These are phyloP conservation scores for Pigoraptor vietnamica DNA, from an alignment of 78 protist species.

Conservation along the genomic window DNA sequence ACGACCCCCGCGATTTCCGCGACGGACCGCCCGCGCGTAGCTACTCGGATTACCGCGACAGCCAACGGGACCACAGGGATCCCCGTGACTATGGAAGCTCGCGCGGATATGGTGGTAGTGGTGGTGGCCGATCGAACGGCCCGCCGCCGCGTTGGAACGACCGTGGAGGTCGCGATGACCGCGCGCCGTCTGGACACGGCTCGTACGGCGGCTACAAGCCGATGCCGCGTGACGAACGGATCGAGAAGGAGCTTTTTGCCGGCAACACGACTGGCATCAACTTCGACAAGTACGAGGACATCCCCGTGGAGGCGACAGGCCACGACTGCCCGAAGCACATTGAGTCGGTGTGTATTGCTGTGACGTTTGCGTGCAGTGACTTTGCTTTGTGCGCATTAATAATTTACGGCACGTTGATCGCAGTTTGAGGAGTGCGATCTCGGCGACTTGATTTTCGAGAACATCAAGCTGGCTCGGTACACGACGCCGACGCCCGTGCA, in stretches of 20 bases:
- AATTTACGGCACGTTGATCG: not conserved
- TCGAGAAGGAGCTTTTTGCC: constrained; percentile 33
- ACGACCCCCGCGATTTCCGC: not conserved
- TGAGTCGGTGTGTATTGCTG: not conserved
- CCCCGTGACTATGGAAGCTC: no score
- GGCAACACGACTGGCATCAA: constrained; percentile 52
- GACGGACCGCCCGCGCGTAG: not conserved
- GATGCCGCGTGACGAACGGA: constrained; percentile 13
- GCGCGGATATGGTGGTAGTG: not conserved
- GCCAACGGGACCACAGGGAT: not conserved
- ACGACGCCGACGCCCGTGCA: constrained; percentile 97
- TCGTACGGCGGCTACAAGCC: not conserved
- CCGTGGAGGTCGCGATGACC: not conserved
- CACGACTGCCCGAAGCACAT: constrained; percentile 35
- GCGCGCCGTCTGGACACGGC: not conserved
- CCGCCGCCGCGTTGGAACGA: not conserved
- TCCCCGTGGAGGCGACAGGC: constrained; percentile 72
- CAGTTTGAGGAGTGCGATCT: constrained; percentile 18
- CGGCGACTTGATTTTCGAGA: constrained; percentile 16
- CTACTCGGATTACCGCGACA: not conserved
- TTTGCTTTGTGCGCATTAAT: no score
- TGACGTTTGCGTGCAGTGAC: not conserved
- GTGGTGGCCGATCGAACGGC: not conserved
- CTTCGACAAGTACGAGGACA: constrained; percentile 75
- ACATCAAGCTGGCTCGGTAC: constrained; percentile 57